These are phyloP conservation scores for Coriolopsis trogii DNA, from an alignment of 1,284 basidiomycete genomes.

Conservation along the genomic window DNA sequence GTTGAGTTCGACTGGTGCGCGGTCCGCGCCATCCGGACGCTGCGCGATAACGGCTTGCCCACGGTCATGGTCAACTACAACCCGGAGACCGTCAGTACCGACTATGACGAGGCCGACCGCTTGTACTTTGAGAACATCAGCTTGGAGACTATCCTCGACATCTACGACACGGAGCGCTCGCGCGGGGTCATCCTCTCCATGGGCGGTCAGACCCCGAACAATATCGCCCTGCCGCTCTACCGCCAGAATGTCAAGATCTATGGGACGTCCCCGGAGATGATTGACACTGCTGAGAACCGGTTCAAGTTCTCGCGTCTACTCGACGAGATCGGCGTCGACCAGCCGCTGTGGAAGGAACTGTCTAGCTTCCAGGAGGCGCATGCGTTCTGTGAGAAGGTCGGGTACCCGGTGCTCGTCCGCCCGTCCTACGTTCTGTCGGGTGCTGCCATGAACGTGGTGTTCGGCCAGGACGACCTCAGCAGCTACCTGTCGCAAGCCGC, in stretches of 20 bases:
- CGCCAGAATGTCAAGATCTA: constrained; percentile 98
- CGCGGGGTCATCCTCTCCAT: constrained; percentile 95
- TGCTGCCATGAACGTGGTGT: constrained; percentile 99
- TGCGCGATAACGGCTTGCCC: constrained; percentile 92
- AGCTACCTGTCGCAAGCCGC: constrained; percentile 96
- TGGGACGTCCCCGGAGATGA: constrained; percentile 99
- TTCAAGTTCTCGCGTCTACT: constrained; percentile 99
- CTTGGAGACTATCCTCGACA: constrained; percentile 95
- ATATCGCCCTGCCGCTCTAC: constrained; percentile 92
- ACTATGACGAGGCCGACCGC: constrained; percentile 98
- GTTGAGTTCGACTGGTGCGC: constrained; percentile 99
- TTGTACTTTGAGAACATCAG: constrained; percentile 99
- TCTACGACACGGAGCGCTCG: constrained; percentile 91
- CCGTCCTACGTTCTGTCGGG: constrained; percentile 98
- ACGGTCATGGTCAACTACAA: constrained; percentile 99
- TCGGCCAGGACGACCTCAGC: constrained; percentile 87
- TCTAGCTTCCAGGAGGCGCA: constrained; percentile 90
- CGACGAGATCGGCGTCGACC: constrained; percentile 97
- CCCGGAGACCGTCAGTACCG: constrained; percentile 98
- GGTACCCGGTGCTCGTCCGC: constrained; percentile 94
- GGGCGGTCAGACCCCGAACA: constrained; percentile 99
- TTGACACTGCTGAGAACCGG: constrained; percentile 98
- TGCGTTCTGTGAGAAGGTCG: constrained; percentile 87
- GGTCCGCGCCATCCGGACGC: constrained; percentile 93
- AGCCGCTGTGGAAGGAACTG: constrained; percentile 97